phyloP scores from a whole-genome alignment of 495 filamentous ascomycete species.

The Immersiella caudata region DNA sequence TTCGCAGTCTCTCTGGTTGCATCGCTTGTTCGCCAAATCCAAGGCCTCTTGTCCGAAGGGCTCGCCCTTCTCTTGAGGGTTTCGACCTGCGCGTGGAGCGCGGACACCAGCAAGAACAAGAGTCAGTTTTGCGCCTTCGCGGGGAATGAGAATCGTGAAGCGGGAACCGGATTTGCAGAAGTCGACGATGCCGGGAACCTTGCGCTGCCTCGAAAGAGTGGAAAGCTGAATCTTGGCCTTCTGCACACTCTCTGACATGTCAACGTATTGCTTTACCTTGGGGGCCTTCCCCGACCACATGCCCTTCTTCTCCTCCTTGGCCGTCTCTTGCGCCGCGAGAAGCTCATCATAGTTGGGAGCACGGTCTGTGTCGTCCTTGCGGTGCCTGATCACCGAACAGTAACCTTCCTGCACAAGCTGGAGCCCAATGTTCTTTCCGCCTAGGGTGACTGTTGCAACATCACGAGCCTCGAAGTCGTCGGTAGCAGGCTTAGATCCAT shows the following conservation, averaged over 20 bases:
- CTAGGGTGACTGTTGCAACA: constrained; percentile 81
- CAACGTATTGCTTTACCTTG: constrained; percentile 75
- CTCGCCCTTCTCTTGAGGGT: constrained; percentile 78
- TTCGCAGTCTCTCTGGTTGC: constrained; percentile 94
- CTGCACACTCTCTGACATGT: constrained; percentile 88
- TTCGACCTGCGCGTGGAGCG: constrained; percentile 86
- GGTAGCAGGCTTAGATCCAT: constrained; percentile 86
- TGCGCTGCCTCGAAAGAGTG: constrained; percentile 82
- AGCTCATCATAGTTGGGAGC: constrained; percentile 93
- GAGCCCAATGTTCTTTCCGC: constrained; percentile 84
- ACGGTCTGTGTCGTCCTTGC: constrained; percentile 87
- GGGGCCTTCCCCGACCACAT: constrained; percentile 91
- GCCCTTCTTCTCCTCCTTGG: constrained; percentile 80
- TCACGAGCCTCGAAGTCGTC: constrained; percentile 95
- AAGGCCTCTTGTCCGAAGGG: constrained; percentile 95
- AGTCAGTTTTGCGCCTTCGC: constrained; percentile 92
- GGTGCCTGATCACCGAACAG: constrained; percentile 89
- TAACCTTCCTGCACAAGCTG: constrained; percentile 88
- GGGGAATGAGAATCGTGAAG: constrained; percentile 89
- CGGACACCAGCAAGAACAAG: constrained; percentile 94
- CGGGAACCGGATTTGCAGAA: constrained; percentile 95
- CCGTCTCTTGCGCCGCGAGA: constrained; percentile 82
- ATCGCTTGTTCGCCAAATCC: constrained; percentile 82
- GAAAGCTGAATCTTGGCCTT: constrained; percentile 94
- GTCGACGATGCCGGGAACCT: constrained; percentile 92